A percentile compares a stretch with the other conserved stretches of the same genome.
Conservation (phyloP, 2,329 filamentous ascomycete species). For the Lanzia echinophila region DNA sequence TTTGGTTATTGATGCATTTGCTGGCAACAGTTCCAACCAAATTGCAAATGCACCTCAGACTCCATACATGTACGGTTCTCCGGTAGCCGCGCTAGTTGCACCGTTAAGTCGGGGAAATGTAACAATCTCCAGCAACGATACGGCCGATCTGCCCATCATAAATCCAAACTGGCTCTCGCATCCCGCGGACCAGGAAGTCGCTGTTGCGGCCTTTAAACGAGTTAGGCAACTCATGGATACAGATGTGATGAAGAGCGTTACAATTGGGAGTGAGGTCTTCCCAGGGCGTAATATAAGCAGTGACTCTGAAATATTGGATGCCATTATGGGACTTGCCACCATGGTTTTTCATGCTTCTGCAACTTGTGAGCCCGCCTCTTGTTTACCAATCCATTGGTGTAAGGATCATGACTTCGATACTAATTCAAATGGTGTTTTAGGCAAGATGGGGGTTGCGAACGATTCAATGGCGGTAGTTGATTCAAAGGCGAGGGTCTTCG, state of each 20-base stretch:
- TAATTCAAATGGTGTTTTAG: slow-evolving; percentile 24
- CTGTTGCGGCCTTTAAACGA: slow-evolving; percentile 37
- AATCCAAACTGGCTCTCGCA: slow-evolving; percentile 40
- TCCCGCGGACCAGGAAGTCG: slow-evolving; percentile 38
- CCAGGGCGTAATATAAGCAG: neutral
- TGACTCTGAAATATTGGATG: neutral
- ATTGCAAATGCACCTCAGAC: neutral
- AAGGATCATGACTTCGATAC: neutral
- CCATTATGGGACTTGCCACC: neutral
- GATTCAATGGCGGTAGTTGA: slow-evolving; percentile 31
- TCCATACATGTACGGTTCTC: neutral
- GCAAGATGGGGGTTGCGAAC: slow-evolving; percentile 41
- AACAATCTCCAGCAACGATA: slow-evolving; percentile 32
- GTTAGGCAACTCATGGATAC: slow-evolving; percentile 28
- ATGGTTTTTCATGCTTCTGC: neutral
- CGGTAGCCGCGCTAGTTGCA: slow-evolving; percentile 30
- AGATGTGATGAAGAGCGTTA: neutral
- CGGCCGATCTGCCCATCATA: slow-evolving; percentile 31
- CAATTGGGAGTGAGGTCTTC: neutral
- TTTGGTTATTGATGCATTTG: neutral
- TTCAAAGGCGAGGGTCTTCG: slow-evolving; percentile 15
- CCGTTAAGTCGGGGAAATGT: slow-evolving; percentile 31
- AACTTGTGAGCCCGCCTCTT: neutral
- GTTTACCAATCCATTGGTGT: neutral
- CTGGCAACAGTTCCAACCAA: neutral